Base-by-base conservation (phyloP, 148 eudicot genomes). In the Rhododendron ferrugineum region DNA sequence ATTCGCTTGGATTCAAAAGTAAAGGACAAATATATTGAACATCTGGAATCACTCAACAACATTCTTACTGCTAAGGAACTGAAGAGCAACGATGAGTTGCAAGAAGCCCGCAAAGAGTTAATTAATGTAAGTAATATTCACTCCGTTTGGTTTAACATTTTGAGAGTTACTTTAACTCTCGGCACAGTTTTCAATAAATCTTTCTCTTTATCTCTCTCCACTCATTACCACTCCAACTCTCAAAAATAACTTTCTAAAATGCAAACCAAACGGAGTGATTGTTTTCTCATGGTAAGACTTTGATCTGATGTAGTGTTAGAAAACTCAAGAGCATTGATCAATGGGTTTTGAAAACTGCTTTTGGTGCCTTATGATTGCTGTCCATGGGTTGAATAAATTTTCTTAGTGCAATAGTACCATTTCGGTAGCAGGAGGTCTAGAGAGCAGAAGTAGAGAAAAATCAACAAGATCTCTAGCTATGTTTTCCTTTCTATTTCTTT, bases 91-190 rank as follows among this genome's bases (percentile, higher is more conserved):
- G 97, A 94, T 36, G 98, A 95, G 88, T 28, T 96, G 82, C 95
- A 91, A 77, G 94, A 89, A 32, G 98, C 97, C n/a, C 92, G 93
- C 7, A 91, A 95, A 60, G 96, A 91, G 82, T 54, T 96, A 66
- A 90, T 96, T 8, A 76, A 73, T 52, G 99, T 95, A 83, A 79
- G 93, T 84, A 8, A 49, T 2, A 26, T 62, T 10, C 34, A 32
- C 34, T 32, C 34, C 34, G 34, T 32, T 32, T 32, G 34, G 34
- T 32, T 32, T 32, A 32, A 32, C 34, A 0, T 32, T 32, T 32
- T 0, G 34, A 32, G 34, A 32, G 34, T 32, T 0, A 32, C 34
- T 32, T 32, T 32, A 32, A 32, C 34, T 32, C 34, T 32, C 34
- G 34, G 34, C 34, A 32, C 34, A 32, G 34, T 32, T 32, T 32